These are phyloP conservation scores for Paramecium octaurelia DNA, from an alignment of 73 alveolate species.

Conservation along the genomic window DNA sequence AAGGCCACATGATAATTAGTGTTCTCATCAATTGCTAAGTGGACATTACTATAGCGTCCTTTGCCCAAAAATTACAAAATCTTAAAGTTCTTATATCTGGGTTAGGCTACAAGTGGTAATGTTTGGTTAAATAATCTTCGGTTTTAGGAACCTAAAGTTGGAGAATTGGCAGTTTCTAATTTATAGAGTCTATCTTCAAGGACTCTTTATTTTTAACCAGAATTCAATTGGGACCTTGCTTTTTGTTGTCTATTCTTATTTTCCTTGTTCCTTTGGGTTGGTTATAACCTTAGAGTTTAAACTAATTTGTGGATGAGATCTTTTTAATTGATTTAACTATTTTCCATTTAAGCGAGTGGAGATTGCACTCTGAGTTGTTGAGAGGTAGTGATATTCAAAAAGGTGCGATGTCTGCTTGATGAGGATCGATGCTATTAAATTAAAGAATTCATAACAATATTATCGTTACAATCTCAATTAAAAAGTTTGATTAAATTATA, in stretches of 20 bases:
- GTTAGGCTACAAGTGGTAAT: not conserved
- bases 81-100: not conserved
- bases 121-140: not conserved
- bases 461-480: not conserved
- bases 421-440: not conserved
- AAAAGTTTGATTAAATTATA: not conserved
- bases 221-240: not conserved
- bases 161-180: not conserved
- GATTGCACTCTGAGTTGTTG: not conserved
- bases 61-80: not conserved
- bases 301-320: not conserved
- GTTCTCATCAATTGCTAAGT: not conserved
- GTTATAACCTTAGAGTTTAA: not conserved
- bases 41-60: not conserved
- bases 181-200: not conserved
- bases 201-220: conserved; percentile 5
- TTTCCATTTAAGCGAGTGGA: not conserved
- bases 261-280: not conserved
- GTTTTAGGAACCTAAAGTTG: not conserved
- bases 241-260: not conserved
- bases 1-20: conserved; percentile 8
- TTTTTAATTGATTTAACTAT: not conserved
- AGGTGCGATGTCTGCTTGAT: not conserved
- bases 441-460: not conserved
- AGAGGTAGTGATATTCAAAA: not conserved